phyloP scores from a whole-genome alignment of 805 yeast genomes.

The Candida caryicola region DNA sequence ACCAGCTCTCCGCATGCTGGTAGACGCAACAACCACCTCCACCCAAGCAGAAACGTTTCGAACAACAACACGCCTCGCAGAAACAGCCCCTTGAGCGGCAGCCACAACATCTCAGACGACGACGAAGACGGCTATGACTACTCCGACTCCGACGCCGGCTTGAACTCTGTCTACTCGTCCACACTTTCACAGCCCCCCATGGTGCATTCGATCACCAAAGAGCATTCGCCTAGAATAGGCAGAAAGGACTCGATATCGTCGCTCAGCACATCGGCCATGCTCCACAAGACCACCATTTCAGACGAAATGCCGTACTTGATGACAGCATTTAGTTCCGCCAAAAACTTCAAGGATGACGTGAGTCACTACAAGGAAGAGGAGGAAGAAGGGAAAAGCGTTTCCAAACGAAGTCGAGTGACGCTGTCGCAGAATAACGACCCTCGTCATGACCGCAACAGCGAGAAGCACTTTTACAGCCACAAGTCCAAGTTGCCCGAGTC shows the following conservation, averaged over 20 bases:
- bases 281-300: conserved; percentile 52
- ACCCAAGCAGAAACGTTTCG: conserved; percentile 4
- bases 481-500: conserved; percentile 29
- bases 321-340: conserved; percentile 65
- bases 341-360: conserved; percentile 51
- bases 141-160: conserved; percentile 27
- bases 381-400: conserved; percentile 9
- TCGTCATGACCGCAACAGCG: neutral
- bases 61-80: conserved; percentile 2
- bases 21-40: neutral
- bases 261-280: conserved; percentile 32
- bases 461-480: conserved; percentile 21
- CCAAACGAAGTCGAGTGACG: neutral
- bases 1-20: neutral
- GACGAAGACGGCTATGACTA: conserved; percentile 20
- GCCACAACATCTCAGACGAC: neutral
- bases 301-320: conserved; percentile 66
- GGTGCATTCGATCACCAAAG: conserved; percentile 40
- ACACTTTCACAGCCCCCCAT: conserved; percentile 27
- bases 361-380: conserved; percentile 20
- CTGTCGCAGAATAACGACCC: neutral
- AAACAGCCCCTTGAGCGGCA: neutral
- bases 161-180: conserved; percentile 20
- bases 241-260: conserved; percentile 30
- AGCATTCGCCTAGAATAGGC: conserved; percentile 4